Percentiles rank a stretch among this genome's conserved stretches.
These are phyloP conservation scores for Yamadazyma insecticola DNA, from an alignment of 805 yeast species.

Conservation along the genomic window DNA sequence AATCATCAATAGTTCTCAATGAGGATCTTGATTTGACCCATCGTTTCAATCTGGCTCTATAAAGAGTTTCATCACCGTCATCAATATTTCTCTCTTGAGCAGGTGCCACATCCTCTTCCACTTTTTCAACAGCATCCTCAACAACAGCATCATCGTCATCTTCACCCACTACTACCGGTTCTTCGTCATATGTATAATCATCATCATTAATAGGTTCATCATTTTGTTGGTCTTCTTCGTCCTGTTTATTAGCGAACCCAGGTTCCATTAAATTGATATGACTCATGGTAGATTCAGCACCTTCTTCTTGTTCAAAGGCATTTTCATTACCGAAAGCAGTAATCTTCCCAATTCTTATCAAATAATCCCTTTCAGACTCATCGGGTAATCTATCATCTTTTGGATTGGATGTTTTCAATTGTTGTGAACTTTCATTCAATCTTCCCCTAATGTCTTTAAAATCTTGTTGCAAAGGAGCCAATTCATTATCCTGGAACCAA, in stretches of 20 bases:
- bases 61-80: constrained; percentile 75
- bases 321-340: constrained; percentile 84
- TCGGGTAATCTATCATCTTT: constrained; percentile 45
- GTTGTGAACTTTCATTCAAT: constrained; percentile 31
- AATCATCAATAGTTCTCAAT: constrained; percentile 23
- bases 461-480: constrained; percentile 54
- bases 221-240: constrained; percentile 12
- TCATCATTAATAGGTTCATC: constrained; percentile 6
- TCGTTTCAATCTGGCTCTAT: constrained; percentile 51
- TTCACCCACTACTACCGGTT: constrained; percentile 15
- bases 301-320: constrained; percentile 48
- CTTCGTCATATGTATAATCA: constrained; percentile 18
- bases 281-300: constrained; percentile 21
- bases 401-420: constrained; percentile 29
- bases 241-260: constrained; percentile 31
- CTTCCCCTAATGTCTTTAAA: constrained; percentile 46
- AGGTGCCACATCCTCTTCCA: too few species aligned
- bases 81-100: constrained; percentile 53
- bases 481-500: constrained; percentile 44
- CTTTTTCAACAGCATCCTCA: constrained; percentile 12
- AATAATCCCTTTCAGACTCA: constrained; percentile 76
- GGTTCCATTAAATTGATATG: constrained; percentile 49
- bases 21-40: constrained; percentile 58
- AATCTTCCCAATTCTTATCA: constrained; percentile 84
- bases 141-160: constrained; percentile 15